Conservation (phyloP, 2,329 filamentous ascomycete genomes). For the Macrophomina pseudophaseolina region DNA sequence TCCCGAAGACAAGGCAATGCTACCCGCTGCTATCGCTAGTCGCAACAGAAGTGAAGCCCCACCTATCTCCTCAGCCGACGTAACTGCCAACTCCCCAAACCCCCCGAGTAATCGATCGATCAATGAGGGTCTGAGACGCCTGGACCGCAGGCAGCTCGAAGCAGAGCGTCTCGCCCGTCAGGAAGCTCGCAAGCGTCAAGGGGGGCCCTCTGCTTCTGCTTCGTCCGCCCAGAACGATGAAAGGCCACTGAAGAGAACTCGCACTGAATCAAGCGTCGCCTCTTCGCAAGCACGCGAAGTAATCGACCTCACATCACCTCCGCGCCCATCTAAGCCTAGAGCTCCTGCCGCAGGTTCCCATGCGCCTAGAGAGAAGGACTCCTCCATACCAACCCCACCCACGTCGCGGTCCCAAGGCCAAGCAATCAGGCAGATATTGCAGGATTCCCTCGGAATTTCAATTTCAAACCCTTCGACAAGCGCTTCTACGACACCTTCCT, state of each 20-base stretch:
- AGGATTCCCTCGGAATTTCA: neutral
- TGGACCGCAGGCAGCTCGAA: conserved; percentile 86
- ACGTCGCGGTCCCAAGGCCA: neutral
- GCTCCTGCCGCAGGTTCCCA: neutral
- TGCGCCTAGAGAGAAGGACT: neutral
- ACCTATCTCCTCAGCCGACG: neutral
- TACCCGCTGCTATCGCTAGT: neutral
- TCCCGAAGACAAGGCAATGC: neutral
- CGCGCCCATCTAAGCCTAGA: neutral
- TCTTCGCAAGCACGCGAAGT: neutral
- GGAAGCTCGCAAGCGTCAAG: conserved; percentile 64
- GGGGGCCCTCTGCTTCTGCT: conserved; percentile 8
- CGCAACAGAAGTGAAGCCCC: conserved; percentile 19
- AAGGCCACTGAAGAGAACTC: neutral
- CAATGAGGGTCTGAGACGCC: conserved; percentile 38
- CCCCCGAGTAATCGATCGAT: neutral
- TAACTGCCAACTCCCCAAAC: conserved; percentile 15
- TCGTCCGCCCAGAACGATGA: neutral
- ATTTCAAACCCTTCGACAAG: neutral
- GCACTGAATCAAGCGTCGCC: neutral
- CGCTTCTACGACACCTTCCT: neutral
- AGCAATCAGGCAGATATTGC: neutral
- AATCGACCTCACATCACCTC: neutral
- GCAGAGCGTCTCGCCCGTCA: conserved; percentile 76
- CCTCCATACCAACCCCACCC: neutral